Percentiles rank a stretch among this genome's conserved stretches.
Evolutionary conservation across 306 rosid genomes (phyloP).

Genomic region (Trichosanthes truncata): DNA sequence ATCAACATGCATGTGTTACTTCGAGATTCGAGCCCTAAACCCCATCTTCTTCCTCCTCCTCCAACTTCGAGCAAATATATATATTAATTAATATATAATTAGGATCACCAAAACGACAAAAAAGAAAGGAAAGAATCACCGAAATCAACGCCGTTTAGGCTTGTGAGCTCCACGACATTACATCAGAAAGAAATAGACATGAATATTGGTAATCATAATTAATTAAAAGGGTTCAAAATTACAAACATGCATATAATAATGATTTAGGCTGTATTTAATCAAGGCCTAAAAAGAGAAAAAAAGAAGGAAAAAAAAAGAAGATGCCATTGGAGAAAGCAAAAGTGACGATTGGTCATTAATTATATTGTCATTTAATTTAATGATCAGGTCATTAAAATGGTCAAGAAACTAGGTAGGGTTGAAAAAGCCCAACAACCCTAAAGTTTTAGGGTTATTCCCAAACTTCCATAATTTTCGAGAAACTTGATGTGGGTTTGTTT

Average conservation of each 20-base stretch:
- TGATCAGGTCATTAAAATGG: not conserved
- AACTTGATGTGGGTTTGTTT: constrained; percentile 7
- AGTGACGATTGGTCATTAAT: not conserved
- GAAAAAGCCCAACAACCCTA: constrained; percentile 2
- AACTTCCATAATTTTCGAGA: not conserved
- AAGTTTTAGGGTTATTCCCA: not conserved
- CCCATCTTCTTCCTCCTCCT: not conserved
- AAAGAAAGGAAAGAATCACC: constrained; percentile 79
- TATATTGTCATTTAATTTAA: not conserved
- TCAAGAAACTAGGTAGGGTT: not conserved
- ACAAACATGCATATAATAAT: not conserved
- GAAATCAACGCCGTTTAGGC: constrained; percentile 97
- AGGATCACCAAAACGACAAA: constrained; percentile 71
- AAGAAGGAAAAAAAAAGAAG: too few species aligned
- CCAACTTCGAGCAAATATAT: not conserved
- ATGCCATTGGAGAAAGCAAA: not conserved
- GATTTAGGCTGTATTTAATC: not conserved
- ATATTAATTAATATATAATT: not conserved
- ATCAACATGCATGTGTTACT: not conserved
- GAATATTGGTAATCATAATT: not conserved
- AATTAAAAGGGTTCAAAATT: not conserved
- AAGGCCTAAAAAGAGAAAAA: not conserved
- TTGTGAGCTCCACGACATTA: constrained; percentile 32
- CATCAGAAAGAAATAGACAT: not conserved
- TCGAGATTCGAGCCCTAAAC: constrained; percentile 10